phyloP scores from a whole-genome alignment of 306 rosid genomes.

The Inga oerstediana region DNA sequence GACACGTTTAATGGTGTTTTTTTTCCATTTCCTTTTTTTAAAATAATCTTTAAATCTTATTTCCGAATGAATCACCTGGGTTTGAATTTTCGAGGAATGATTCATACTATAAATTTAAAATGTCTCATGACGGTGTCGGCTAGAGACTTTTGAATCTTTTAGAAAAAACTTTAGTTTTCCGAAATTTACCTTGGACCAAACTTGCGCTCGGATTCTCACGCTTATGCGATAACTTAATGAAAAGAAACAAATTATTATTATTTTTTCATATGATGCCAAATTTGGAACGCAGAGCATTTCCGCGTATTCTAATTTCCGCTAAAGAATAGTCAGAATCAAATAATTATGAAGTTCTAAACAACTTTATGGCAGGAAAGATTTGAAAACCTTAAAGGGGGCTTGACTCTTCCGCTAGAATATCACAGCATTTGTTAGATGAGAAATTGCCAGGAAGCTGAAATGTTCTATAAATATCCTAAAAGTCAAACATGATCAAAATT shows the following conservation, averaged over 20 bases:
- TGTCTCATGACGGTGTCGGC: too few species aligned
- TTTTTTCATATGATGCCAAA: slow-evolving; percentile 21
- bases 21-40: not conserved
- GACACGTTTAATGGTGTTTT: slow-evolving; percentile 5
- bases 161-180: not conserved
- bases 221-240: not conserved
- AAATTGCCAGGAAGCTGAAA: slow-evolving; percentile 13
- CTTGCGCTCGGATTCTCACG: not conserved
- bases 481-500: slow-evolving; percentile 21
- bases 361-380: not conserved
- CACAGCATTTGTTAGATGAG: slow-evolving; percentile 7
- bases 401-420: slow-evolving; percentile 2
- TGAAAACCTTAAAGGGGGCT: not conserved
- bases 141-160: not conserved
- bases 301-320: not conserved
- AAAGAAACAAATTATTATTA: not conserved
- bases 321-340: slow-evolving; percentile 10
- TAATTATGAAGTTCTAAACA: not conserved
- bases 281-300: not conserved
- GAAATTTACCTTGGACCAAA: not conserved
- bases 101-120: not conserved
- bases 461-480: slow-evolving; percentile 10
- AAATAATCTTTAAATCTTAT: not conserved
- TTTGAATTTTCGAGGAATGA: not conserved
- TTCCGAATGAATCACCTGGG: not conserved